Base-by-base conservation (phyloP, 2,329 filamentous ascomycete genomes). In the Beauveria sp. region DNA sequence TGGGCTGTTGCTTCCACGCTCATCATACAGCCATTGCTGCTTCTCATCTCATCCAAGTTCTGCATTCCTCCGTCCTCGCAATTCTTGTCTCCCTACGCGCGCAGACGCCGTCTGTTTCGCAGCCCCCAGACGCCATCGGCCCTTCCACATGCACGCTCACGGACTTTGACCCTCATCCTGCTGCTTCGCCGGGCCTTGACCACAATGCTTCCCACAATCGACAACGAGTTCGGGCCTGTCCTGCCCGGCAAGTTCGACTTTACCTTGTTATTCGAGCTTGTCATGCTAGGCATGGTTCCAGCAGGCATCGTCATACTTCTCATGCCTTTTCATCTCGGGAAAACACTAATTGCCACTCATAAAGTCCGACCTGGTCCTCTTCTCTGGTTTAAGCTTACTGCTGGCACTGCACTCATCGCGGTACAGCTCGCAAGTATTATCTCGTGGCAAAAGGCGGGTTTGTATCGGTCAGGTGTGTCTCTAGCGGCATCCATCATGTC, bases 401-500 rank as follows among this genome's bases (percentile, higher is more conserved):
- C 9, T 2, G 5, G 18, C 1, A 0, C 5, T 1, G 2, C 3
- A 2, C 2, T 43, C 20, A 2, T 12, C 3, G 0, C 0, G 0
- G 10, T 73, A 34, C 67, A 69, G 63, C 52, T 67, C 20, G 34
- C 64, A 3, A 64, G 72, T 5, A 53, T 68, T 3, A 63, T 63
- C 2, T 61, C 74, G 1, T 74, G 70, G 71, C 63, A 62, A 9
- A 18, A 14, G 6, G 34, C 43, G 6, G 44, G 26, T 4, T 16
- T 46, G 22, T 20, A 16, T 3, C 47, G 55, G 5, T 68, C 69
- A 3, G 62, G 64, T 20, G 66, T 65, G 1, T 70, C 73, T 2
- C 53, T 73, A 0, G 66, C 73, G 0, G 69, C 72, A 18, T 62
- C 70, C 2, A 60, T 62, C 0, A 53, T 76, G 12, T 64, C 64